Conservation (phyloP, 768 basidiomycete genomes). For the Xerocomellus chrysenteron region DNA sequence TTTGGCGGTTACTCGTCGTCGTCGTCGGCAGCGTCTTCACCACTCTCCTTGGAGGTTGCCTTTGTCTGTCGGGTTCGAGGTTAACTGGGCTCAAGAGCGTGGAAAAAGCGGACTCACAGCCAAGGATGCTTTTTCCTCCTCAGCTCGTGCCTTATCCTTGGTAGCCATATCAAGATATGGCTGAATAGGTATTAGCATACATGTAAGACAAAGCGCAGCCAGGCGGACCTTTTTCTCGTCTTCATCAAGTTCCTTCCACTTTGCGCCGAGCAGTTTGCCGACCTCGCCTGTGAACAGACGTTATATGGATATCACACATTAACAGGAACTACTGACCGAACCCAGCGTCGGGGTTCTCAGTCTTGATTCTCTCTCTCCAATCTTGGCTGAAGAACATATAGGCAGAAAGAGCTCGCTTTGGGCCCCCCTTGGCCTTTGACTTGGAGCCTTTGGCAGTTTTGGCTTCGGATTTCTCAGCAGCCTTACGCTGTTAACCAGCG, state of each 20-base stretch:
- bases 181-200: constrained; percentile 38
- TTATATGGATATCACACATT: constrained; percentile 1
- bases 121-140: constrained; percentile 65
- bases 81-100: neutral
- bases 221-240: constrained; percentile 83
- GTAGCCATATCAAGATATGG: constrained; percentile 88
- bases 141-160: constrained; percentile 84
- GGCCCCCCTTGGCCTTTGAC: constrained; percentile 63
- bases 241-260: constrained; percentile 95
- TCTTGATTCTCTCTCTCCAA: constrained; percentile 93
- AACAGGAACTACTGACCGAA: constrained; percentile 60
- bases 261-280: constrained; percentile 91
- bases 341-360: constrained; percentile 91
- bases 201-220: neutral
- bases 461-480: constrained; percentile 65
- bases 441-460: constrained; percentile 59
- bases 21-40: constrained; percentile 36
- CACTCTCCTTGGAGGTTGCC: constrained; percentile 36
- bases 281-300: constrained; percentile 63
- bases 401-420: constrained; percentile 91
- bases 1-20: constrained; percentile 40
- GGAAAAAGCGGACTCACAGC: constrained; percentile 33
- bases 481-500: constrained; percentile 56
- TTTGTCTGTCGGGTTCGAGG: constrained; percentile 26
- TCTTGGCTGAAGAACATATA: constrained; percentile 99